Conservation (phyloP, 768 basidiomycete species). For the Leccinellum luteum region DNA sequence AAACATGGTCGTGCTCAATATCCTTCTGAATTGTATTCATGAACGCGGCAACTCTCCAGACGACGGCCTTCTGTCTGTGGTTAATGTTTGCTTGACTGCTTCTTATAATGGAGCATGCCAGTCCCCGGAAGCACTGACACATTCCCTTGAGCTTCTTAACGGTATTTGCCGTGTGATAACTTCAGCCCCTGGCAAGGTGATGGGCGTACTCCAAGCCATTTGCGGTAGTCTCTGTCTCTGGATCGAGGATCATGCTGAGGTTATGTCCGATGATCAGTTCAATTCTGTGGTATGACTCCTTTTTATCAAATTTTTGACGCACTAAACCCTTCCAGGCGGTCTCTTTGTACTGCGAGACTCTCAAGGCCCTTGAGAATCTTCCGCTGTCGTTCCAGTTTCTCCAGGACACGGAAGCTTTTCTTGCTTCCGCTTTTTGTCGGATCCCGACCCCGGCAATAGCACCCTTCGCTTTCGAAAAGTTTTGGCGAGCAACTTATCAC, state of each 20-base stretch:
- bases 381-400: conserved; percentile 43
- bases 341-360: conserved; percentile 43
- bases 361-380: conserved; percentile 38
- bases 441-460: conserved; percentile 48
- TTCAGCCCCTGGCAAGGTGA: conserved; percentile 26
- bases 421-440: conserved; percentile 50
- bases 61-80: conserved; percentile 24
- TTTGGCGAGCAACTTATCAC: conserved; percentile 59
- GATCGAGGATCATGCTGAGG: conserved; percentile 47
- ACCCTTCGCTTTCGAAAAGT: conserved; percentile 50
- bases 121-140: conserved; percentile 23
- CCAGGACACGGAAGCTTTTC: conserved; percentile 40
- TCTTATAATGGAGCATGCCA: conserved; percentile 32
- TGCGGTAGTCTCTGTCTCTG: conserved; percentile 44
- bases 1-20: conserved; percentile 13
- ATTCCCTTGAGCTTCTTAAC: conserved; percentile 38
- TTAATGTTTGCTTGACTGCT: conserved; percentile 31
- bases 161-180: conserved; percentile 34
- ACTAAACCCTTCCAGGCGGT: conserved; percentile 22
- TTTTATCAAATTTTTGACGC: neutral
- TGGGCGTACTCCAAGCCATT: conserved; percentile 36
- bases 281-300: conserved; percentile 43
- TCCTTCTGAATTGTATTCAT: conserved; percentile 12
- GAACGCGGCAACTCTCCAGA: conserved; percentile 10
- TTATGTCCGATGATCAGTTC: conserved; percentile 44